Percentiles rank a stretch among this genome's conserved stretches.
phyloP scores from a whole-genome alignment of 1,284 basidiomycete genomes.

The Ustilago trichophora region DNA sequence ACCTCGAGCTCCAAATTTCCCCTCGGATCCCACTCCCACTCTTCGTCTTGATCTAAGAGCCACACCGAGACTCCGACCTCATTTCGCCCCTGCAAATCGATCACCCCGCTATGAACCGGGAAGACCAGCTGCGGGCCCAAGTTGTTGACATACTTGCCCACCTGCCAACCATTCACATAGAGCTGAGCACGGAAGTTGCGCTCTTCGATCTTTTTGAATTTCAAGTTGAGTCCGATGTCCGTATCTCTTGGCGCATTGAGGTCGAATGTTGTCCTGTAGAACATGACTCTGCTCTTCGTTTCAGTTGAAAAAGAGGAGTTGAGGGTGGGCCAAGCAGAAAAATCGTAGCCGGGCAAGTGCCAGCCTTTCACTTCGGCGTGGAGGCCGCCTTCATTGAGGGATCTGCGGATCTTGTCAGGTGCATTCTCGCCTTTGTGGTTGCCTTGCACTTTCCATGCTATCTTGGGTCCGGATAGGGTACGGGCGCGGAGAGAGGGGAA shows the following conservation, averaged over 20 bases:
- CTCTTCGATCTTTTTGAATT: neutral
- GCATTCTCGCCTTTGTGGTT: conserved; percentile 80
- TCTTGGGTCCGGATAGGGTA: conserved; percentile 64
- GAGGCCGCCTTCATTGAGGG: conserved; percentile 82
- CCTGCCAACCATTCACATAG: conserved; percentile 60
- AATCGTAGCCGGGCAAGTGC: conserved; percentile 80
- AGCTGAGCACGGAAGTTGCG: conserved; percentile 32
- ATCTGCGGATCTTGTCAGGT: conserved; percentile 76
- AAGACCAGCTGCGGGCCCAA: conserved; percentile 43
- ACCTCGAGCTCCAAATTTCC: conserved; percentile 23
- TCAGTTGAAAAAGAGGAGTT: conserved; percentile 58
- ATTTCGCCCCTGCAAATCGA: conserved; percentile 34
- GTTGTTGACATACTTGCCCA: conserved; percentile 46
- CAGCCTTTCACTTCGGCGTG: conserved; percentile 80
- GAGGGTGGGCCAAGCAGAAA: conserved; percentile 73
- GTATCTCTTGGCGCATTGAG: conserved; percentile 70
- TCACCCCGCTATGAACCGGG: conserved; percentile 42
- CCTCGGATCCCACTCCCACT: conserved; percentile 24
- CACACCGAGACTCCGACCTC: conserved; percentile 42
- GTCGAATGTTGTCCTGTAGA: conserved; percentile 78
- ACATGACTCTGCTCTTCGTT: conserved; percentile 72
- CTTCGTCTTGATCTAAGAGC: conserved; percentile 18
- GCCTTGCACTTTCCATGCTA: conserved; percentile 81
- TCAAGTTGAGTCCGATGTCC: conserved; percentile 24
- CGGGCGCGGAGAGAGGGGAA: conserved; percentile 70